phyloP scores from a whole-genome alignment of 768 basidiomycete genomes.

The Kondoa malvinella region DNA sequence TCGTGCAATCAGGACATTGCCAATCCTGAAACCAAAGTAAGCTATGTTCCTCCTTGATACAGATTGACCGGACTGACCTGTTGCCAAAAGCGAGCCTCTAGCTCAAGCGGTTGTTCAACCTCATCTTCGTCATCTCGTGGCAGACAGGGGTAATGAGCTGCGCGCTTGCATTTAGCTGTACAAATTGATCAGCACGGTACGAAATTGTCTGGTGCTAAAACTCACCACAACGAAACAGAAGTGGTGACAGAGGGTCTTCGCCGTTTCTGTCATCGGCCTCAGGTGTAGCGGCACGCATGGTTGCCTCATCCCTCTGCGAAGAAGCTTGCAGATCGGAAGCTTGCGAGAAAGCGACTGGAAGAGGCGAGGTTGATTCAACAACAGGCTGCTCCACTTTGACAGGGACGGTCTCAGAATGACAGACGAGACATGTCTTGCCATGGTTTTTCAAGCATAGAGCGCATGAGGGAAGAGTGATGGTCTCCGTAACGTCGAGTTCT shows the following conservation, averaged over 20 bases:
- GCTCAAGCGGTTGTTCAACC: not conserved
- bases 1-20: slow-evolving; percentile 19
- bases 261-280: not conserved
- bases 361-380: not conserved
- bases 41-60: slow-evolving; percentile 4
- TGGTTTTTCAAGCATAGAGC: slow-evolving; percentile 18
- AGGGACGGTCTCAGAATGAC: slow-evolving; percentile 5
- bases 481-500: slow-evolving; percentile 16
- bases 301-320: slow-evolving; percentile 9
- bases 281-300: not conserved
- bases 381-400: slow-evolving; percentile 1
- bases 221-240: slow-evolving; percentile 24
- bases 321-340: not conserved
- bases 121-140: slow-evolving; percentile 14
- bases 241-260: not conserved
- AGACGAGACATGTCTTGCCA: slow-evolving; percentile 21
- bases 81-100: not conserved
- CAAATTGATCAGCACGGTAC: not conserved
- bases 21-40: slow-evolving; percentile 11
- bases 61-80: not conserved
- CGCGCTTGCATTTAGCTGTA: slow-evolving; percentile 21
- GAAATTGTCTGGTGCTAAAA: slow-evolving; percentile 10
- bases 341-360: not conserved
- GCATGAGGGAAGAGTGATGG: slow-evolving; percentile 19
- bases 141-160: slow-evolving; percentile 24